Percentiles rank a stretch among this genome's conserved stretches.
These are phyloP conservation scores for Thielaviopsis punctulata DNA, from an alignment of 2,329 filamentous ascomycete species.

Conservation along the genomic window DNA sequence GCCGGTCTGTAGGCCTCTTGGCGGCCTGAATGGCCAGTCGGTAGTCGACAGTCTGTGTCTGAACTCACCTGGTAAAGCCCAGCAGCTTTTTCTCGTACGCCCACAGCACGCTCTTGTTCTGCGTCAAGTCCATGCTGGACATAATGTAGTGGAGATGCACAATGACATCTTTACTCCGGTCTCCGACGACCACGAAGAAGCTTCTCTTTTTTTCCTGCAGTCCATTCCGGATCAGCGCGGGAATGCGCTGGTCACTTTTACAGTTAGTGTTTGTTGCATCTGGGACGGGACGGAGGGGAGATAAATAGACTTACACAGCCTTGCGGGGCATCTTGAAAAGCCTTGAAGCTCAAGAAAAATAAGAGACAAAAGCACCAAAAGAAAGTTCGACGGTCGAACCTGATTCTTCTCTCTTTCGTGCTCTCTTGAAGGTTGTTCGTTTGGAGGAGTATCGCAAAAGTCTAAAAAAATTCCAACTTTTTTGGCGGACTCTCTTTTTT, in stretches of 20 bases:
- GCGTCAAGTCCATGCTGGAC: slow-evolving; percentile 73
- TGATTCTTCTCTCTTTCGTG: neutral
- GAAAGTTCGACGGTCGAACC: neutral
- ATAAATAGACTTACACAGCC: slow-evolving; percentile 26
- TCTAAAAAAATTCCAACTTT: slow-evolving; percentile 19
- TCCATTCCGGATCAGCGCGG: slow-evolving; percentile 78
- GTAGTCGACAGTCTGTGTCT: neutral
- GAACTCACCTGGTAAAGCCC: slow-evolving; percentile 60
- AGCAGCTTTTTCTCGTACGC: slow-evolving; percentile 97
- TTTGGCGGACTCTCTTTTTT: slow-evolving; percentile 19
- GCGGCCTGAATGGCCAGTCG: neutral
- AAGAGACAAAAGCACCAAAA: neutral
- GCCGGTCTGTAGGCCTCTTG: too few relatives aligned
- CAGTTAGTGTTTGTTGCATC: neutral
- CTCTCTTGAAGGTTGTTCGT: slow-evolving; percentile 6
- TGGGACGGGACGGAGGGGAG: neutral
- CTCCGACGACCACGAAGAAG: slow-evolving; percentile 93
- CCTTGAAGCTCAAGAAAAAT: too few relatives aligned
- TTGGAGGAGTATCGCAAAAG: neutral
- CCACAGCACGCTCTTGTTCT: slow-evolving; percentile 87
- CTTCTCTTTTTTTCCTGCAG: slow-evolving; percentile 91
- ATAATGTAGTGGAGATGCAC: slow-evolving; percentile 87
- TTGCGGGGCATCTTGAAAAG: slow-evolving; percentile 39
- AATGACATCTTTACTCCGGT: slow-evolving; percentile 89
- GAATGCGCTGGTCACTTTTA: slow-evolving; percentile 69